Conservation (phyloP, 345 rosid species). For the Lenwebbia sp. region DNA sequence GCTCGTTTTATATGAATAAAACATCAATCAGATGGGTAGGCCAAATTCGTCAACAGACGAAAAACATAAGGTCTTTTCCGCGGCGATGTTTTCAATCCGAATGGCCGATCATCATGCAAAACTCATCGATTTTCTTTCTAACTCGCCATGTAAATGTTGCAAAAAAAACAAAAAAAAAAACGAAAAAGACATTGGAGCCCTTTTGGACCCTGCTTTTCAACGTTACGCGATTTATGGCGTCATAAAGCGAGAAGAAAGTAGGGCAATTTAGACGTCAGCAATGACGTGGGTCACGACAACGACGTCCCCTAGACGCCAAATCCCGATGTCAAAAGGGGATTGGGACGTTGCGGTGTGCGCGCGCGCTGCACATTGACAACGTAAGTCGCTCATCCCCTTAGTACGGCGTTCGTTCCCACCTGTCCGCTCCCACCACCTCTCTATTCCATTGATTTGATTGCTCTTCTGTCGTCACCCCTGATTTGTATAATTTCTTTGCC, state of each 20-base stretch:
- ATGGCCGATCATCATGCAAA: not conserved
- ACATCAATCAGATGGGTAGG: accelerated
- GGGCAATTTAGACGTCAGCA: not conserved
- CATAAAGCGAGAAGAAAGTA: not conserved
- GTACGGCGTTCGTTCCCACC: not conserved
- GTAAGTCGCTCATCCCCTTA: not conserved
- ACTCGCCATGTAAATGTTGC: not conserved
- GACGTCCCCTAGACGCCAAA: not conserved
- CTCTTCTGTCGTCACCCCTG: not conserved
- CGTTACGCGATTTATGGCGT: not conserved
- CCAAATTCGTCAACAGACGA: not conserved
- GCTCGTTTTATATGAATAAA: not conserved
- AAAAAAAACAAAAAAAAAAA: too few species aligned
- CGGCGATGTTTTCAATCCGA: not conserved
- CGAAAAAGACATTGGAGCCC: not conserved
- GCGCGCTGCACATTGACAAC: not conserved
- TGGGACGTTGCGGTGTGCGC: not conserved
- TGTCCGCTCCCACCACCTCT: not conserved
- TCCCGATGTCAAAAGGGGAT: not conserved
- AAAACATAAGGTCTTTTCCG: not conserved
- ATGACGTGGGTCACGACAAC: not conserved
- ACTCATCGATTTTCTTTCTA: too few species aligned
- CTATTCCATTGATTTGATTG: not conserved
- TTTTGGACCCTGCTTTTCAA: not conserved
- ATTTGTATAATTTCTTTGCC: too few species aligned